Base-by-base conservation (phyloP, 2,329 filamentous ascomycete species). In the Tolypocladium sp. region DNA sequence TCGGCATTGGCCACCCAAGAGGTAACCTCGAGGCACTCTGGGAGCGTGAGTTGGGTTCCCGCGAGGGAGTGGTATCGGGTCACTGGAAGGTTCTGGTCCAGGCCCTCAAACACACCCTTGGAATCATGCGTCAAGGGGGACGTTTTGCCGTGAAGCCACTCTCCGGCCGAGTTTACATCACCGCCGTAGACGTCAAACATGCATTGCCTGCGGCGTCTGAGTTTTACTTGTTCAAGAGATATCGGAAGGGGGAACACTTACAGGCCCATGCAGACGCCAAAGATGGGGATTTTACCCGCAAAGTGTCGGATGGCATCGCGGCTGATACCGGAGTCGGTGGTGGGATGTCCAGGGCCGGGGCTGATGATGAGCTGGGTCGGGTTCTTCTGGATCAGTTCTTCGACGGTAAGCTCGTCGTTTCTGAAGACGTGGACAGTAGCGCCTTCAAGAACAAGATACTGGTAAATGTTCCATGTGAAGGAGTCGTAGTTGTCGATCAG, bases 401-500 rank as follows among this genome's bases (percentile, higher is more conserved):
- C 86, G 6, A 99, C 75, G 0, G 88, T 88, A 66, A 97, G 87
- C 73, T 96, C 86, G 75, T 99, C 93, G 71, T 99, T 99, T 67
- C 94, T 86, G 75, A 87, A 90, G 25, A 99, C 94, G 4, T 88
- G 90, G 56, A 97, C 94, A 1, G 80, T 89, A 35, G 95, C 94
- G 38, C 94, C 94, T 73, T 97, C 94, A n/a, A 99, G 86, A 8
- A 93, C 89, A 1, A 99, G 85, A 70, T 99, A 99, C 74, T 99
- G 95, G 74, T 97, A 99, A 60, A 99, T 91, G 71, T 99, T 99
- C 91, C 92, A 99, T 60, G 93, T 97, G 74, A 99, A 99, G 4
- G 94, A 97, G 75, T 99, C 94, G 75, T 97, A 99, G 76, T 99
- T 99, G 80, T 99, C 94, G 69, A 99, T 97, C 63, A 99, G 82